Conservation (phyloP, 2,329 filamentous ascomycete species). For the Sclerotinia borealis region DNA sequence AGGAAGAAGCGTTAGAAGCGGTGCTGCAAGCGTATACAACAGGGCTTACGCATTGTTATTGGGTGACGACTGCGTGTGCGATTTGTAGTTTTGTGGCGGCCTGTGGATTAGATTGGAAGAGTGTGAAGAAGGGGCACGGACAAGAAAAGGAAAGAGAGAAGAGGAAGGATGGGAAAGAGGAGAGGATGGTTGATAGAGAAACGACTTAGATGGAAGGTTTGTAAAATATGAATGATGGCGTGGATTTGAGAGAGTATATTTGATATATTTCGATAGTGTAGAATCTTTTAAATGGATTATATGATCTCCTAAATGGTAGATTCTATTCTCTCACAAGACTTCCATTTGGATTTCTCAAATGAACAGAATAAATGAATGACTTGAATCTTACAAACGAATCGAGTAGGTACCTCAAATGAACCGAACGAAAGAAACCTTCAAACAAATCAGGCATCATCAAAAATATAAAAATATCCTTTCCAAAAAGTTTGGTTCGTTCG, state of each 20-base stretch:
- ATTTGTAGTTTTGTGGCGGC: slow-evolving; percentile 40
- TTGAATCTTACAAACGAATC: too few relatives aligned
- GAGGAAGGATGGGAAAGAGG: background rate
- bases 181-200: background rate
- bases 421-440: too few relatives aligned
- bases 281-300: too few relatives aligned
- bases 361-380: too few relatives aligned
- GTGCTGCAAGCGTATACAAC: slow-evolving; percentile 52
- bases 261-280: too few relatives aligned
- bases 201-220: background rate
- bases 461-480: too few relatives aligned
- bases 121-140: slow-evolving; percentile 41
- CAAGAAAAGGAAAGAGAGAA: slow-evolving; percentile 14
- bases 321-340: too few relatives aligned
- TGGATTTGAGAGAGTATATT: background rate
- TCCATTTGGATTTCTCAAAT: too few relatives aligned
- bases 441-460: too few relatives aligned
- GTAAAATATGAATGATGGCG: background rate
- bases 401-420: too few relatives aligned
- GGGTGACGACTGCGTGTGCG: slow-evolving; percentile 45
- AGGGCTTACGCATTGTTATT: slow-evolving; percentile 46
- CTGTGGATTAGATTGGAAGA: slow-evolving; percentile 46
- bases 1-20: slow-evolving; percentile 37
- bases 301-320: too few relatives aligned
- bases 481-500: too few relatives aligned